A percentile compares a stretch with the other conserved stretches of the same genome.
Evolutionary conservation across 306 rosid genomes (phyloP).

Genomic region (Sophora flavescens): DNA sequence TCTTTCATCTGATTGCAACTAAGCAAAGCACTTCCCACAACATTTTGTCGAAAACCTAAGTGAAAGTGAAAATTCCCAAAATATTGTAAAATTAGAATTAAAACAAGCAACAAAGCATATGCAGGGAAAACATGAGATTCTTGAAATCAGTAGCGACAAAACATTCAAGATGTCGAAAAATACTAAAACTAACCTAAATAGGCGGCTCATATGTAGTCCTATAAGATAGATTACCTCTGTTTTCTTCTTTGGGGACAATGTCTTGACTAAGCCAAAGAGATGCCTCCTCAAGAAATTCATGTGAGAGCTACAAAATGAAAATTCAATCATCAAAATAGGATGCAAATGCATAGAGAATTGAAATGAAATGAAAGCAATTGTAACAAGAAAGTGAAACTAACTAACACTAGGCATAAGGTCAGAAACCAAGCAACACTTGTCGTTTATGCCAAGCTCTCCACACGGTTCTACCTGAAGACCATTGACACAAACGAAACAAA

Average conservation of each 20-base stretch:
- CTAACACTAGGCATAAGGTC: conserved; percentile 63
- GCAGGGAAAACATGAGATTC: conserved; percentile 8
- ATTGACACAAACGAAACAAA: not conserved
- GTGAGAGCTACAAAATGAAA: conserved; percentile 60
- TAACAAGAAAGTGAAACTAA: conserved; percentile 29
- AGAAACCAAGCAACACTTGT: conserved; percentile 67
- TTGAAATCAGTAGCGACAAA: conserved; percentile 3
- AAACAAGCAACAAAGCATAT: conserved; percentile 22
- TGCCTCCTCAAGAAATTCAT: conserved; percentile 70
- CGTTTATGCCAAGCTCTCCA: conserved; percentile 62
- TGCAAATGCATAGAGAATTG: not conserved
- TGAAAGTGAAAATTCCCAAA: conserved; percentile 29
- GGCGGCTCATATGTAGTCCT: not conserved
- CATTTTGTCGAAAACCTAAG: conserved; percentile 57
- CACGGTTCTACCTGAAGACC: conserved; percentile 67
- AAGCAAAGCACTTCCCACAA: conserved; percentile 47
- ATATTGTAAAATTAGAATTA: not conserved
- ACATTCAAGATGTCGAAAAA: not conserved
- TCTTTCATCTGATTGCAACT: conserved; percentile 45
- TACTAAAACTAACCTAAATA: not conserved
- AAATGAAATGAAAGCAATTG: conserved; percentile 23
- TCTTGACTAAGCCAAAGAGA: conserved; percentile 45
- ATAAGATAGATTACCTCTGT: conserved; percentile 24
- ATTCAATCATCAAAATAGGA: not conserved
- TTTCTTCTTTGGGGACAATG: conserved; percentile 44